Conservation (phyloP, 139 green algal genomes). For the Pseudopediastrum boryanum region DNA sequence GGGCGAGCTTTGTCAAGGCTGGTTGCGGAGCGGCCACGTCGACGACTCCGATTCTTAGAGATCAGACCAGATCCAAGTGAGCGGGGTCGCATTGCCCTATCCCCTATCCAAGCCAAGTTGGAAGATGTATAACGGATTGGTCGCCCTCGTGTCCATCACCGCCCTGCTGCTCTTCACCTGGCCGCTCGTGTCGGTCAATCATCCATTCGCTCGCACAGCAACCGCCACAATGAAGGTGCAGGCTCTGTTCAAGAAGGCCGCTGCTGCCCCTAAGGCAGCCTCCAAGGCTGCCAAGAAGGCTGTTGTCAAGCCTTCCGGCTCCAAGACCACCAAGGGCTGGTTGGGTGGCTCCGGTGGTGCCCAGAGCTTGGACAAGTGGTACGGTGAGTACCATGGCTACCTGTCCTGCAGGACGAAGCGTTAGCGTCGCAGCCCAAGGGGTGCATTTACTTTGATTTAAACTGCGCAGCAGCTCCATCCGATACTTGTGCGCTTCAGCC, state of each 20-base stretch:
- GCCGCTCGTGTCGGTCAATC: not conserved
- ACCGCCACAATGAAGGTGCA: conserved; percentile 47
- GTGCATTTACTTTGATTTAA: no score
- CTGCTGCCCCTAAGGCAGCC: conserved; percentile 33
- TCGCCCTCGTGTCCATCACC: no score
- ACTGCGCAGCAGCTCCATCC: no score
- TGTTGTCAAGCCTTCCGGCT: not conserved
- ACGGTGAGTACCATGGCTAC: conserved; percentile 61
- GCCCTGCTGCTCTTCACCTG: no score
- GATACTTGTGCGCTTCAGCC: no score
- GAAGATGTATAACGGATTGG: no score
- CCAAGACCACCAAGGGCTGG: conserved; percentile 64
- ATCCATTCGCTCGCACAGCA: not conserved
- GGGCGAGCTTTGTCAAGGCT: no score
- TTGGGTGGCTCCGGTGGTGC: conserved; percentile 56
- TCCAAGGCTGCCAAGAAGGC: conserved; percentile 43
- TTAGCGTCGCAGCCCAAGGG: not conserved
- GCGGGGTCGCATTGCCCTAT: no score
- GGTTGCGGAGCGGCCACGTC: no score
- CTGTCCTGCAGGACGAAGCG: not conserved
- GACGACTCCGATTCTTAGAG: no score
- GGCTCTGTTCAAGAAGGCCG: conserved; percentile 66
- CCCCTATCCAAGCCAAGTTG: no score
- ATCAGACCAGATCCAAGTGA: no score
- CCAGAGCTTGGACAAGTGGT: conserved; percentile 84